Evolutionary conservation across 2,329 filamentous ascomycete genomes (phyloP).

Genomic region (Alternaria sp.): DNA sequence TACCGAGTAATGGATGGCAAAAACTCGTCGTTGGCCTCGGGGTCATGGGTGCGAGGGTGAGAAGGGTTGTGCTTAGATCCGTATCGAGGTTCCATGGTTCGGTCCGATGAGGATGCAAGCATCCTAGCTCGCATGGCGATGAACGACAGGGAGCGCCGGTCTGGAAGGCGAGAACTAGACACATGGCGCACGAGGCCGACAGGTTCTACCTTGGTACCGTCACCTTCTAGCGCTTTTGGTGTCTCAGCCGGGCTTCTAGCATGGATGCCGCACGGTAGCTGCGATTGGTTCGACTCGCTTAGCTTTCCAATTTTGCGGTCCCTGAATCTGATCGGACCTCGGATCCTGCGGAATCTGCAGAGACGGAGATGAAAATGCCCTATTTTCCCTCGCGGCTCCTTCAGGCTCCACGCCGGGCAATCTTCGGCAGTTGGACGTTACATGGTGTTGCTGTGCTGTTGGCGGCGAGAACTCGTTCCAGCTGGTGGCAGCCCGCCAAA

Average conservation of each 20-base stretch:
- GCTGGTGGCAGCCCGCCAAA: not conserved
- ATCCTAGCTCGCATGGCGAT: conserved; percentile 4
- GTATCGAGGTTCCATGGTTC: not conserved
- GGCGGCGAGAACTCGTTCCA: conserved; percentile 10
- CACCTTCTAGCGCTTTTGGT: not conserved
- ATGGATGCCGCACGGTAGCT: not conserved
- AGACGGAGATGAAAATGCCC: conserved; percentile 14
- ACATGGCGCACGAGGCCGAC: not conserved
- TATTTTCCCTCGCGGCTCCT: conserved; percentile 1
- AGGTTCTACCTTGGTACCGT: conserved; percentile 1
- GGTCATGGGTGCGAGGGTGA: not conserved
- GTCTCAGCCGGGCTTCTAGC: not conserved
- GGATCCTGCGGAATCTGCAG: conserved; percentile 1
- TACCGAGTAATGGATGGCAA: not conserved
- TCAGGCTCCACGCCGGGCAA: conserved; percentile 8
- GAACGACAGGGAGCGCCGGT: conserved; percentile 1
- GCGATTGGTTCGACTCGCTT: conserved; percentile 8
- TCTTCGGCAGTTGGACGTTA: conserved; percentile 9
- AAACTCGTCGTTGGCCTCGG: not conserved
- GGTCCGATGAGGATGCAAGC: not conserved
- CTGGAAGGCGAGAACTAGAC: not conserved
- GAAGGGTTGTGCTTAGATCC: not conserved
- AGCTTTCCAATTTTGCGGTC: not conserved
- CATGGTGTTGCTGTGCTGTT: not conserved
- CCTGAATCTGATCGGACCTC: conserved; percentile 4